A percentile compares a stretch with the other conserved stretches of the same genome.
These are phyloP conservation scores for Psilocybe subaeruginosa DNA, from an alignment of 768 basidiomycete species.

Conservation along the genomic window DNA sequence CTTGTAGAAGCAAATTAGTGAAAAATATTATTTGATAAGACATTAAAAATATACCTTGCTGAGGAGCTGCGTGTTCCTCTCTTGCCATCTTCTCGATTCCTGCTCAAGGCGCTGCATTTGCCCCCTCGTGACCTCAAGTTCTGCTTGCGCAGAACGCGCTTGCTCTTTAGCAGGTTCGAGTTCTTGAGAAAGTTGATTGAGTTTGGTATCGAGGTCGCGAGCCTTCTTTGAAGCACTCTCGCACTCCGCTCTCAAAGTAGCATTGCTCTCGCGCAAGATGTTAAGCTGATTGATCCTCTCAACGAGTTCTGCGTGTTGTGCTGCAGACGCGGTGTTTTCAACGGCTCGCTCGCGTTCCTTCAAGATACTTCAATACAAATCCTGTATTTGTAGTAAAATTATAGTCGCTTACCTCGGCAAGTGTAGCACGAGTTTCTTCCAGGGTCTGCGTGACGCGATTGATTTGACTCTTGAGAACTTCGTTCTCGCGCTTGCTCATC, in stretches of 20 bases:
- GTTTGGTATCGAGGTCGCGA: slow-evolving; percentile 64
- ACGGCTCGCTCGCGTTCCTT: slow-evolving; percentile 85
- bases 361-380: slow-evolving; percentile 3
- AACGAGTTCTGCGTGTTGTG: slow-evolving; percentile 82
- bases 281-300: slow-evolving; percentile 88
- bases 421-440: slow-evolving; percentile 68
- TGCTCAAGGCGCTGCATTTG: slow-evolving; percentile 74
- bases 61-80: slow-evolving; percentile 78
- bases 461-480: slow-evolving; percentile 72
- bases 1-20: slow-evolving; percentile 34
- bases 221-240: slow-evolving; percentile 72
- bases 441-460: slow-evolving; percentile 72
- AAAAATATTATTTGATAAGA: not conserved
- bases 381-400: not conserved
- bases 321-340: slow-evolving; percentile 68
- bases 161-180: slow-evolving; percentile 79
- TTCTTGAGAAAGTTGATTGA: slow-evolving; percentile 59
- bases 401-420: slow-evolving; percentile 60
- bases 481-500: slow-evolving; percentile 74
- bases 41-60: slow-evolving; percentile 57
- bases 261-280: slow-evolving; percentile 86
- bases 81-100: slow-evolving; percentile 83
- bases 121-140: slow-evolving; percentile 68
- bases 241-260: slow-evolving; percentile 77
- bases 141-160: slow-evolving; percentile 65